Base-by-base conservation (phyloP, 1,139 yeast genomes). In the Debaryomyces udenii region DNA sequence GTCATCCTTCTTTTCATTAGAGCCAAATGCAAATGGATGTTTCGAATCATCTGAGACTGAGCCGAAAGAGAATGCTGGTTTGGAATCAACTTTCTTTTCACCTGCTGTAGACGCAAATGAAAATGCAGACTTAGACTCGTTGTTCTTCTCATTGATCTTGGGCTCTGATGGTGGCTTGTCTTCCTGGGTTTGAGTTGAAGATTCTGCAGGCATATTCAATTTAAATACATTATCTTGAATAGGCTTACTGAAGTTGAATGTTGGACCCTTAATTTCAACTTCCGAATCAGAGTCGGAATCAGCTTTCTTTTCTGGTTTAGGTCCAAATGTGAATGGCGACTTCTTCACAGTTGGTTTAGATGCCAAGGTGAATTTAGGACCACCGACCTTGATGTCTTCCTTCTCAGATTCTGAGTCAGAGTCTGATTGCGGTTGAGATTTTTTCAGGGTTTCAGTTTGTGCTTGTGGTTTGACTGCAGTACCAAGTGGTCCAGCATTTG, bases 211-310 rank as follows among this genome's bases (percentile, higher is more conserved):
- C 16, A 4, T 11, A 15, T 38, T 38, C 6, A 80, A 57, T 46
- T 78, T 80, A 57, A 80, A 80, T 1, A 76, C 76, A 45, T 65
- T 68, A 38, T 71, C 80, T 42, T 71, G 66, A 13, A 76, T 70
- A 6, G 68, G 61, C 42, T 78, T 77, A 41, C 67, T 60, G 48
- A 82, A 75, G 4, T 74, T 71, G 54, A 85, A 85, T 10, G 76
- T 63, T 15, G 91, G 91, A 3, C 90, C 91, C 49, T 81, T 76
- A 17, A 81, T 76, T 50, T 76, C 80, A 13, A 80, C 59, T 39
- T 80, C 85, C 38, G 78, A 74, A 22, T 79, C 81, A 7, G 79
- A 72, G 31, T 77, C 79, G 11, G 75, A 66, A 41, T 66, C 68
- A 16, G 59, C 59, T 38, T 66, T 65, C 30, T 63, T 57, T 23